These are phyloP conservation scores for Pascua guehoae DNA, from an alignment of 1,284 basidiomycete genomes.

Conservation along the genomic window DNA sequence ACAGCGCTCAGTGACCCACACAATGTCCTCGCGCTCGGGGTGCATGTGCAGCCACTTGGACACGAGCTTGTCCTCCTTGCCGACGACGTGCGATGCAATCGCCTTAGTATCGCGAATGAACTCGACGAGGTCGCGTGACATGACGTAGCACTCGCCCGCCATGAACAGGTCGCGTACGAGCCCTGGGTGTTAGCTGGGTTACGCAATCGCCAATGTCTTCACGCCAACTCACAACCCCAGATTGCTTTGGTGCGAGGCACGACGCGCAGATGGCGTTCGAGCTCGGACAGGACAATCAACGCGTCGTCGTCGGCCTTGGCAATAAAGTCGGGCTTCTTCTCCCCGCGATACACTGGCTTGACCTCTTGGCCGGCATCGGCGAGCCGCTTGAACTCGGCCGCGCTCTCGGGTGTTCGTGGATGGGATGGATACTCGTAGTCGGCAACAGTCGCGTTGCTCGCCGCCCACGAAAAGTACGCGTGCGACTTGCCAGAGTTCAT, in stretches of 20 bases:
- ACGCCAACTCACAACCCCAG: constrained; percentile 64
- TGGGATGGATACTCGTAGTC: constrained; percentile 31
- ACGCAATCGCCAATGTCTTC: background rate
- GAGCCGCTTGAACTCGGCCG: constrained; percentile 4
- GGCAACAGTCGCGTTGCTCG: constrained; percentile 86
- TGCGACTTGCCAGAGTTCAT: constrained; percentile 54
- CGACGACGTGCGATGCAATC: constrained; percentile 66
- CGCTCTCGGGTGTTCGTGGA: constrained; percentile 9
- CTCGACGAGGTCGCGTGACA: constrained; percentile 85
- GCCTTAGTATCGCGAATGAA: constrained; percentile 74
- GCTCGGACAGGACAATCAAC: constrained; percentile 87
- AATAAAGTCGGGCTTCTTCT: constrained; percentile 71
- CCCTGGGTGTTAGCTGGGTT: constrained; percentile 51
- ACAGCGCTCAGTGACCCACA: constrained; percentile 88
- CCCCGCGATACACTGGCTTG: constrained; percentile 32
- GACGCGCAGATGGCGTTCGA: constrained; percentile 77
- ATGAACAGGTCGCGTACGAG: constrained; percentile 90
- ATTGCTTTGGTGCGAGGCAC: constrained; percentile 71
- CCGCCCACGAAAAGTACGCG: constrained; percentile 59
- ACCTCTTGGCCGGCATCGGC: background rate
- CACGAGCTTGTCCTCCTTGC: constrained; percentile 91
- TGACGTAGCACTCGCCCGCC: constrained; percentile 90
- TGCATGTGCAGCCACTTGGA: constrained; percentile 90
- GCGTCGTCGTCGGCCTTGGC: constrained; percentile 92
- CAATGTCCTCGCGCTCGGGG: constrained; percentile 71